A percentile compares a stretch with the other conserved stretches of the same genome.
Evolutionary conservation across 177 flowering plant species (phyloP).

Genomic region (Vitis hybrid): DNA sequence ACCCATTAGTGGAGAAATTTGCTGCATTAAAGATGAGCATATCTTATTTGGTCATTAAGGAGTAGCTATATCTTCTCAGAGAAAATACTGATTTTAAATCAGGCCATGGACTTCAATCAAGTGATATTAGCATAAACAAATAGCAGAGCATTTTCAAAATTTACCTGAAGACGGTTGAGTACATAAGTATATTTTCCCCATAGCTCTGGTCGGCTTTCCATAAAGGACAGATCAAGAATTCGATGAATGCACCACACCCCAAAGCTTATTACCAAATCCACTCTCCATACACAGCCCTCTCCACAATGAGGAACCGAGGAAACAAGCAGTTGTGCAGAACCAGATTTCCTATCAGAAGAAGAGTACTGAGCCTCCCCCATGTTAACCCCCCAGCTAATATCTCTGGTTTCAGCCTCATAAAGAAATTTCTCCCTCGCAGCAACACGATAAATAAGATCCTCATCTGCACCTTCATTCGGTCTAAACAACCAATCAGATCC

Average conservation of each 20-base stretch:
- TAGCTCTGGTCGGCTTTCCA: constrained; percentile 98
- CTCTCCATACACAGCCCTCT: constrained; percentile 81
- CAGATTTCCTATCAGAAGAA: constrained; percentile 38
- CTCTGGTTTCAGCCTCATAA: constrained; percentile 67
- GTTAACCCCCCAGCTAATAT: constrained; percentile 27
- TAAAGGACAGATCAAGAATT: constrained; percentile 78
- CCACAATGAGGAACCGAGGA: constrained; percentile 82
- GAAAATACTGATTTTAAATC: background rate
- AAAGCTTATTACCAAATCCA: constrained; percentile 75
- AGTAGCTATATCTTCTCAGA: background rate
- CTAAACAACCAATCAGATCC: constrained; percentile 94
- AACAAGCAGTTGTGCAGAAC: constrained; percentile 27
- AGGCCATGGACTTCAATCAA: background rate
- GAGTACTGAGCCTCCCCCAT: constrained; percentile 36
- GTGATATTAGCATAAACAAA: background rate
- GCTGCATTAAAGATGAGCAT: background rate
- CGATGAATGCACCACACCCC: constrained; percentile 98
- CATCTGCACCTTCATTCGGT: constrained; percentile 84
- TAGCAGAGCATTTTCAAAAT: background rate
- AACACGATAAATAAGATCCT: constrained; percentile 84
- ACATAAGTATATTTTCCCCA: constrained; percentile 99
- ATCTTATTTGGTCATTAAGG: background rate
- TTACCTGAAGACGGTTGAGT: constrained; percentile 96
- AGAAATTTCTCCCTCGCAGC: constrained; percentile 79
- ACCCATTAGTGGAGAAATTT: background rate